phyloP scores from a whole-genome alignment of 768 basidiomycete genomes.

The Hericium coralloides region DNA sequence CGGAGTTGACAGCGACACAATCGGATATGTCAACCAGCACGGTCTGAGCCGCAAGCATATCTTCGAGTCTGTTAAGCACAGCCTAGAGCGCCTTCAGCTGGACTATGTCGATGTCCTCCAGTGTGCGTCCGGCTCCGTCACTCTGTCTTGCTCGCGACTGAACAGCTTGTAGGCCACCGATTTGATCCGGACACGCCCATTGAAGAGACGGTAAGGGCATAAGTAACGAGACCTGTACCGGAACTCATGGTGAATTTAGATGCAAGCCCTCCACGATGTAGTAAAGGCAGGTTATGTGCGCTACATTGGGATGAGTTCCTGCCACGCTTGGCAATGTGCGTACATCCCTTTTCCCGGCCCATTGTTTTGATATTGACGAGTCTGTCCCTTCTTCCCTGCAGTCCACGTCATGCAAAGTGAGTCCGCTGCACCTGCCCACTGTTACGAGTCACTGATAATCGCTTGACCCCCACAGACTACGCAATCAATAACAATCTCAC shows the following conservation, averaged over 20 bases:
- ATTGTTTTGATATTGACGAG: neutral
- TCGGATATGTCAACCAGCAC: conserved; percentile 26
- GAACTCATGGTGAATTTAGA: conserved; percentile 4
- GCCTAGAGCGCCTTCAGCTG: conserved; percentile 31
- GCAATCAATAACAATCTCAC: conserved; percentile 22
- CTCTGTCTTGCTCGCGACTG: neutral
- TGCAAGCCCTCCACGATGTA: conserved; percentile 33
- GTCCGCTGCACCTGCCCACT: neutral
- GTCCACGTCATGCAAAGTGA: conserved; percentile 2
- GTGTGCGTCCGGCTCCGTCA: conserved; percentile 20
- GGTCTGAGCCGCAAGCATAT: conserved; percentile 45
- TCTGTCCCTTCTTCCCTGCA: neutral
- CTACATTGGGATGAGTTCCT: conserved; percentile 23
- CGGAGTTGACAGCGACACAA: neutral
- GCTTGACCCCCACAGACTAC: conserved; percentile 18
- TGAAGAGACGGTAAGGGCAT: conserved; percentile 15
- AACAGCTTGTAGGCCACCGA: conserved; percentile 14
- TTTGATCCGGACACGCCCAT: conserved; percentile 28
- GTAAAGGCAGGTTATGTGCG: conserved; percentile 29
- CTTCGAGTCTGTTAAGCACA: conserved; percentile 36
- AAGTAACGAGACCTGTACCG: too few species aligned
- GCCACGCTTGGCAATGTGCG: conserved; percentile 20
- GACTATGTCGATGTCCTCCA: conserved; percentile 56
- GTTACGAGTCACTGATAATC: neutral
- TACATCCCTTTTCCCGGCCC: neutral